A percentile compares a stretch with the other conserved stretches of the same genome.
phyloP scores from a whole-genome alignment of 495 filamentous ascomycete genomes.

The Penicillium waksmanii region DNA sequence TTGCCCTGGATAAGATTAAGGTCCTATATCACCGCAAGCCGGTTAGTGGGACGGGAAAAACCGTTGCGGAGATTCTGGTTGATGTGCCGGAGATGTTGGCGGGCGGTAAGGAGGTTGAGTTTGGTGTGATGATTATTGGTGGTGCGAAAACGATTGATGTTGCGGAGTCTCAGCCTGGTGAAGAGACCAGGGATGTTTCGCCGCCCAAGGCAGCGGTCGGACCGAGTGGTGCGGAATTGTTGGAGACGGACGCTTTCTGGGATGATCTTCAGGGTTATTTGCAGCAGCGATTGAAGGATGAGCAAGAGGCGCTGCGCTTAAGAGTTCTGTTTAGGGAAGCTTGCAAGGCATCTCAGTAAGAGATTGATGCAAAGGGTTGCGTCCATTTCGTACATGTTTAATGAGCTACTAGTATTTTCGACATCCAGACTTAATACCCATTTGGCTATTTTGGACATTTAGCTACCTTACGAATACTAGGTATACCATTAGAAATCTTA shows the following conservation, averaged over 20 bases:
- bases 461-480: background rate
- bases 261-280: conserved; percentile 80
- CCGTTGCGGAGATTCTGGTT: conserved; percentile 53
- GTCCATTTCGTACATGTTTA: background rate
- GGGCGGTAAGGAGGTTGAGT: conserved; percentile 60
- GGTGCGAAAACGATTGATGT: conserved; percentile 44
- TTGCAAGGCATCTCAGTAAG: conserved; percentile 53
- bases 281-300: conserved; percentile 74
- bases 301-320: conserved; percentile 65
- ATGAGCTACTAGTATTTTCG: background rate
- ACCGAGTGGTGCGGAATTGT: conserved; percentile 57
- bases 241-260: conserved; percentile 84
- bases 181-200: conserved; percentile 34
- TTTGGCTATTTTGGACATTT: background rate
- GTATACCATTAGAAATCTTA: background rate
- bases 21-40: conserved; percentile 84
- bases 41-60: conserved; percentile 62
- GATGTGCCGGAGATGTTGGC: conserved; percentile 44
- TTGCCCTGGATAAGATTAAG: conserved; percentile 71
- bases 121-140: conserved; percentile 87
- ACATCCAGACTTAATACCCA: conserved; percentile 2
- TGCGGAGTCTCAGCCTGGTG: conserved; percentile 32
- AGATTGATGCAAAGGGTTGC: conserved; percentile 6
- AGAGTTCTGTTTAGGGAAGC: conserved; percentile 68
- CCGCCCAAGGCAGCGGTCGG: conserved; percentile 54